These are phyloP conservation scores for Curvularia lunata DNA, from an alignment of 2,329 filamentous ascomycete species.

Conservation along the genomic window DNA sequence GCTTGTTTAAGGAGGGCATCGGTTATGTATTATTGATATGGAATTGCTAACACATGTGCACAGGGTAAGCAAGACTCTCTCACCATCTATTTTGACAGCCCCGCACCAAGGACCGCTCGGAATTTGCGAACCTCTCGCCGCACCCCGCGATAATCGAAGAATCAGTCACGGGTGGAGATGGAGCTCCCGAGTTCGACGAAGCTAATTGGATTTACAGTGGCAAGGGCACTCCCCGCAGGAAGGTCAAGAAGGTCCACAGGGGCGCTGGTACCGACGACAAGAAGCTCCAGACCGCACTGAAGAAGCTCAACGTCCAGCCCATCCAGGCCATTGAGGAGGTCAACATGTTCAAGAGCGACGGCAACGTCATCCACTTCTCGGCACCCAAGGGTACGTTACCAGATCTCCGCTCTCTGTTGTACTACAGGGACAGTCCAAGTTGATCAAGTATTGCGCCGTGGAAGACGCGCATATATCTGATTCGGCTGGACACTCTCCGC, in stretches of 20 bases:
- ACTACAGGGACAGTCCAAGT: neutral
- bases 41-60: constrained; percentile 30
- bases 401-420: neutral
- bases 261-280: constrained; percentile 96
- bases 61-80: constrained; percentile 43
- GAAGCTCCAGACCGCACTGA: constrained; percentile 96
- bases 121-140: constrained; percentile 11
- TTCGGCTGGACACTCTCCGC: neutral
- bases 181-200: constrained; percentile 7
- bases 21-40: constrained; percentile 19
- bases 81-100: constrained; percentile 25
- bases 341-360: constrained; percentile 99
- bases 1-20: neutral
- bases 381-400: constrained; percentile 84
- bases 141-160: constrained; percentile 1
- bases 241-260: constrained; percentile 97
- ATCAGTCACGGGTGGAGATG: neutral
- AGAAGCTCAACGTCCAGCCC: constrained; percentile 99
- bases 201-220: constrained; percentile 64
- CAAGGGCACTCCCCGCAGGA: constrained; percentile 97
- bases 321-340: constrained; percentile 99
- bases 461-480: neutral
- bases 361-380: constrained; percentile 99
- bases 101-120: constrained; percentile 21
- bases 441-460: neutral